phyloP scores from a whole-genome alignment of 2,329 filamentous ascomycete species.

The Bisporella sp. region DNA sequence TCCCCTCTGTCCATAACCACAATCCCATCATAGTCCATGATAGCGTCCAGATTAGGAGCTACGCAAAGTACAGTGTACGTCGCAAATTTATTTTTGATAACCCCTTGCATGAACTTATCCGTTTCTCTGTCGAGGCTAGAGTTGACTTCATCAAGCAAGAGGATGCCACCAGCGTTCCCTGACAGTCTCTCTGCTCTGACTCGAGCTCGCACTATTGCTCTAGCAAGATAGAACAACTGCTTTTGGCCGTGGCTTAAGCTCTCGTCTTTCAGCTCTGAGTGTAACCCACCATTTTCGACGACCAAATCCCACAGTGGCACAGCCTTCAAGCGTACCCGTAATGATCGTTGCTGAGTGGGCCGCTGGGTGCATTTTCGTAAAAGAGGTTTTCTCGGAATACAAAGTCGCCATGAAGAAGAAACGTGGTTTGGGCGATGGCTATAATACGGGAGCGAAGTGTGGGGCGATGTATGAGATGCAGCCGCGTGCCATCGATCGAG shows the following conservation, averaged over 20 bases:
- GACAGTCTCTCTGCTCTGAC: slow-evolving; percentile 11
- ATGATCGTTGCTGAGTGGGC: too few relatives aligned
- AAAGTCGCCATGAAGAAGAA: slow-evolving; percentile 41
- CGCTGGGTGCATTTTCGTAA: too few relatives aligned
- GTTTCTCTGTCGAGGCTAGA: slow-evolving; percentile 48
- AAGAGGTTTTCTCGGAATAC: slow-evolving; percentile 34
- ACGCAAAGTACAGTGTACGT: slow-evolving; percentile 44
- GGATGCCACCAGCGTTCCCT: not conserved
- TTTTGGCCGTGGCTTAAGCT: slow-evolving; percentile 38
- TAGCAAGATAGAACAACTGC: slow-evolving; percentile 41
- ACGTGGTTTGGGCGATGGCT: slow-evolving; percentile 45
- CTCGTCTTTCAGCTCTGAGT: slow-evolving; percentile 26
- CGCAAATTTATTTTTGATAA: slow-evolving; percentile 45
- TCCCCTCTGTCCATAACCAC: slow-evolving; percentile 38
- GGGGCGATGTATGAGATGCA: slow-evolving; percentile 33
- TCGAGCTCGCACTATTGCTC: slow-evolving; percentile 34
- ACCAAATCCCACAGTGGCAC: slow-evolving; percentile 1
- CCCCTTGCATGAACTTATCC: slow-evolving; percentile 45
- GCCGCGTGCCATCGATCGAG: slow-evolving; percentile 35
- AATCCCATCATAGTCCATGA: slow-evolving; percentile 43
- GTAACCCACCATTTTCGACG: slow-evolving; percentile 28
- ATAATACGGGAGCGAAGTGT: slow-evolving; percentile 41
- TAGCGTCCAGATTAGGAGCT: slow-evolving; percentile 33
- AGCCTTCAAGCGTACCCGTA: too few relatives aligned
- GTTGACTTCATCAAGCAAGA: slow-evolving; percentile 11